Percentiles rank a stretch among this genome's conserved stretches.
These are phyloP conservation scores for Solanum pinnatisectum DNA, from an alignment of 257 asterid genomes.

Conservation along the genomic window DNA sequence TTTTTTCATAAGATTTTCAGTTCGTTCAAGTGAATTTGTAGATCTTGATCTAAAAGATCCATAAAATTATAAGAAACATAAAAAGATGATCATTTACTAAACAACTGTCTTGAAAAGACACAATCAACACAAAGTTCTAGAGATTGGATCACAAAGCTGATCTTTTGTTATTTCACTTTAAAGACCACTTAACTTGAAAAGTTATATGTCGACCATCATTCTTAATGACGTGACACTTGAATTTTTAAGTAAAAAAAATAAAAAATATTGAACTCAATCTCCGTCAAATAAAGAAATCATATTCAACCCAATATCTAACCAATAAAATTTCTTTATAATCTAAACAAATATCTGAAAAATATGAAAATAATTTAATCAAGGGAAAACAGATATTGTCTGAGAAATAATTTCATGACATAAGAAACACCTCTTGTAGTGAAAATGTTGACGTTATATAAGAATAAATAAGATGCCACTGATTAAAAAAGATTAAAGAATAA, in stretches of 20 bases:
- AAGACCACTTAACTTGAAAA: not conserved
- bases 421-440: not conserved
- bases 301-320: not conserved
- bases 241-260: not conserved
- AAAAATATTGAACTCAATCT: not conserved
- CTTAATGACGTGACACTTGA: not conserved
- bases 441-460: too few species aligned
- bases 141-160: not conserved
- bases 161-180: not conserved
- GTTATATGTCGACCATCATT: not conserved
- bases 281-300: not conserved
- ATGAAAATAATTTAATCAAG: not conserved
- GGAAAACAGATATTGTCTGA: not conserved
- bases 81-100: not conserved
- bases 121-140: not conserved
- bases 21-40: not conserved
- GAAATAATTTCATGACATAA: not conserved
- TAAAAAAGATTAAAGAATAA: not conserved
- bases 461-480: not conserved
- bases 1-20: not conserved
- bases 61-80: not conserved
- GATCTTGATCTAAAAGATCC: not conserved
- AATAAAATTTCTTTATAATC: too few species aligned
- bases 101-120: not conserved
- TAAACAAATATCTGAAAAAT: too few species aligned